A percentile compares a stretch with the other conserved stretches of the same genome.
Conservation (phyloP, 345 rosid species). For the Populus ilicifolia region DNA sequence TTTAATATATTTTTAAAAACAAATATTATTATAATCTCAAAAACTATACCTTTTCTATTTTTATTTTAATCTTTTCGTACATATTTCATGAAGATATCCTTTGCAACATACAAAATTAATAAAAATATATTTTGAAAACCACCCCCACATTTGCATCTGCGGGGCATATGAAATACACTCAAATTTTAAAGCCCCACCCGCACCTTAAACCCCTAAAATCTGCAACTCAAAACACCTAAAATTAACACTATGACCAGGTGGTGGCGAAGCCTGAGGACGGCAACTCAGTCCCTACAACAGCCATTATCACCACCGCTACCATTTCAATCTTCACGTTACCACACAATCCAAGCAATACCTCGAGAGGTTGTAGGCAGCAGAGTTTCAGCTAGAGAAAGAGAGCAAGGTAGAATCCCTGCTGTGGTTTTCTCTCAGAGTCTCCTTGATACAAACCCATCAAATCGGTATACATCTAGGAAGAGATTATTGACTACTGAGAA, state of each 20-base stretch:
- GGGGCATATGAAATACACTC: background rate
- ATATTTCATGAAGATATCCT: too few relatives aligned
- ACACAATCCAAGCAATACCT: conserved; percentile 76
- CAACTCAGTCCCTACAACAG: conserved; percentile 12
- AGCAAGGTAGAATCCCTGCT: conserved; percentile 74
- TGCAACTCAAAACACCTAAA: background rate
- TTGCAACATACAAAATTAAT: too few relatives aligned
- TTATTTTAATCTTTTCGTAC: too few relatives aligned
- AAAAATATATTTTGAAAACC: too few relatives aligned
- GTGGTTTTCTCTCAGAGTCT: conserved; percentile 61
- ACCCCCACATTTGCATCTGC: too few relatives aligned
- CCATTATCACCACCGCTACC: conserved; percentile 4
- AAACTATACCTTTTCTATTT: too few relatives aligned
- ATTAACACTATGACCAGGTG: conserved; percentile 36
- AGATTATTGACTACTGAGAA: conserved; percentile 61
- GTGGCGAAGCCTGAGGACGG: conserved; percentile 51
- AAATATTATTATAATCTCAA: too few relatives aligned
- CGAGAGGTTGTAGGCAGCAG: conserved; percentile 59
- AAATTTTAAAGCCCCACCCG: background rate
- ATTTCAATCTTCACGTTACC: conserved; percentile 30
- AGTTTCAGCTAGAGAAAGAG: conserved; percentile 55
- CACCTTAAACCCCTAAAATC: background rate
- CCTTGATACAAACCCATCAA: conserved; percentile 36
- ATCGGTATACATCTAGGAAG: conserved; percentile 51
- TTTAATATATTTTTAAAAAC: too few relatives aligned